Evolutionary conservation across 352 stramenopile genomes (phyloP).

Genomic region (Pythium dissimile): DNA sequence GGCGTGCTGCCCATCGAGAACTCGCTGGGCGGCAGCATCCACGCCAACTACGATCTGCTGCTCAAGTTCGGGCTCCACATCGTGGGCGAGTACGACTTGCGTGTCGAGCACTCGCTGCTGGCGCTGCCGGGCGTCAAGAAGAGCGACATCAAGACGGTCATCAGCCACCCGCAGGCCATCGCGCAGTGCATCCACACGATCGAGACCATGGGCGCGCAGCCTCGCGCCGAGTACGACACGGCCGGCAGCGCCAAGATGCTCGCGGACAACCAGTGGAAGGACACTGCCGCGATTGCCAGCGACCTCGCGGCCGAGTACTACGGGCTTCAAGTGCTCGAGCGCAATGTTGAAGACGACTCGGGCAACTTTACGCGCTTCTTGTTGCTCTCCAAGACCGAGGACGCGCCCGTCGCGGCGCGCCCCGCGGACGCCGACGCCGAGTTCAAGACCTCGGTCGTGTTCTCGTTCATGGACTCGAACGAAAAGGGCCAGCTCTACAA

Average conservation of each 20-base stretch:
- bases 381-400: conserved; percentile 68
- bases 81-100: conserved; percentile 57
- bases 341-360: conserved; percentile 85
- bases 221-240: conserved; percentile 94
- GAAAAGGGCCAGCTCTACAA: conserved; percentile 60
- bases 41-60: conserved; percentile 93
- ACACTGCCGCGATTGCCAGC: conserved; percentile 92
- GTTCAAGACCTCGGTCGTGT: conserved; percentile 75
- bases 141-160: conserved; percentile 93
- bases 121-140: conserved; percentile 84
- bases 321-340: conserved; percentile 87
- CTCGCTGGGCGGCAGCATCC: conserved; percentile 92
- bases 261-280: conserved; percentile 77
- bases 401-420: conserved; percentile 17
- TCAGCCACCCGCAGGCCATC: conserved; percentile 95
- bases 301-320: conserved; percentile 95
- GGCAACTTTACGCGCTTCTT: conserved; percentile 96
- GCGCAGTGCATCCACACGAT: conserved; percentile 97
- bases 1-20: conserved; percentile 95
- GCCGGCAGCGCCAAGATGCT: conserved; percentile 97
- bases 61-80: conserved; percentile 68
- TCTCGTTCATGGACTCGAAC: conserved; percentile 67
- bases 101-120: conserved; percentile 93
- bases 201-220: conserved; percentile 70
- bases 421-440: conserved; percentile 30